Evolutionary conservation across 2,329 filamentous ascomycete species (phyloP).

Genomic region (Sclerotinia minor): DNA sequence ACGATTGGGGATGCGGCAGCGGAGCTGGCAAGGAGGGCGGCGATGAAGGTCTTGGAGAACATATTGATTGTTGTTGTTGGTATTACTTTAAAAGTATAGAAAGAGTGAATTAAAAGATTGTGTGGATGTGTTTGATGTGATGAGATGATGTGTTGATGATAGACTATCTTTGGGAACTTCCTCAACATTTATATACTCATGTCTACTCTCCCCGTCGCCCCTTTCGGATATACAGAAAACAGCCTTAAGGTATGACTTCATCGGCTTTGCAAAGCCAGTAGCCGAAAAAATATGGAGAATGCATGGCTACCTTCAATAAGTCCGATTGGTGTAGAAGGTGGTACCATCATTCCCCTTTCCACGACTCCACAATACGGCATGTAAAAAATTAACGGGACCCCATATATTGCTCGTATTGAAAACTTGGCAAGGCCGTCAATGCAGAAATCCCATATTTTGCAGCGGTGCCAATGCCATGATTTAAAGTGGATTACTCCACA

Average conservation of each 20-base stretch:
- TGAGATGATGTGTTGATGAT: conserved; percentile 6
- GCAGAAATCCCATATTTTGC: neutral
- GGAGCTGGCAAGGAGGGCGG: conserved; percentile 24
- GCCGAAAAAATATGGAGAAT: conserved; percentile 1
- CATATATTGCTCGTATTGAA: conserved; percentile 11
- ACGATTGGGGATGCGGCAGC: conserved; percentile 24
- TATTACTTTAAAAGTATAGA: conserved; percentile 10
- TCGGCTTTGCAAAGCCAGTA: neutral
- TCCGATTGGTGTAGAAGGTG: conserved; percentile 12
- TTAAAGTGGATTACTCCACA: conserved; percentile 1
- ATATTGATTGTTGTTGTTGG: conserved; percentile 22
- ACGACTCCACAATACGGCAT: conserved; percentile 9
- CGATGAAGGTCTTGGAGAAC: conserved; percentile 27
- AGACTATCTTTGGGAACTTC: neutral
- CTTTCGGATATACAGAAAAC: neutral
- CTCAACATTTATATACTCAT: conserved; percentile 16
- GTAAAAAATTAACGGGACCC: neutral
- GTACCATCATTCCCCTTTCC: conserved; percentile 9
- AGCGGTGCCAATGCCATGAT: neutral
- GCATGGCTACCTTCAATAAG: neutral
- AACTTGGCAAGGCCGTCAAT: neutral
- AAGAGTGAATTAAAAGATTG: neutral
- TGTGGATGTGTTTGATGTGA: neutral
- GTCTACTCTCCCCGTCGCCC: neutral
- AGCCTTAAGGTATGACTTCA: conserved; percentile 11